Conservation (phyloP, 306 rosid species). For the Quercus berberidifolia region DNA sequence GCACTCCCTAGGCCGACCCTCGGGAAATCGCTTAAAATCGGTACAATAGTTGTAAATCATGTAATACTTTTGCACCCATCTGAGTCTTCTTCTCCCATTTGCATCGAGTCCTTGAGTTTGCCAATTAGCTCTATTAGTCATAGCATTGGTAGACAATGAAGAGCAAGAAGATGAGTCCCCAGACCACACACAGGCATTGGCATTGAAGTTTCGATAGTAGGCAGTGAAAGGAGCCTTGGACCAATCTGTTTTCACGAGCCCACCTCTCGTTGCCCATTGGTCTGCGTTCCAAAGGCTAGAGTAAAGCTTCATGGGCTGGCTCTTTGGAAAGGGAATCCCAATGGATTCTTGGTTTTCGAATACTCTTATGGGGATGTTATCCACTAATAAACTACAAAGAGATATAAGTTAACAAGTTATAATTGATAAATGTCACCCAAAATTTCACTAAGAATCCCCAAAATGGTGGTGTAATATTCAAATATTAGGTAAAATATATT, state of each 20-base stretch:
- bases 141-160: neutral
- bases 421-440: neutral
- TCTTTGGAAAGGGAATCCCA: slow-evolving; percentile 27
- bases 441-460: neutral
- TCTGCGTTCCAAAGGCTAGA: slow-evolving; percentile 37
- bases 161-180: neutral
- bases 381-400: slow-evolving; percentile 23
- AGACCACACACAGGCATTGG: slow-evolving; percentile 15
- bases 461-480: neutral
- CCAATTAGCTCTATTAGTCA: neutral
- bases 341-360: slow-evolving; percentile 26
- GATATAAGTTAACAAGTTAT: neutral
- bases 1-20: slow-evolving; percentile 30
- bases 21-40: slow-evolving; percentile 26
- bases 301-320: slow-evolving; percentile 35
- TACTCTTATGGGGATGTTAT: slow-evolving; percentile 29
- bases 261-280: slow-evolving; percentile 40
- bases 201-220: slow-evolving; percentile 22
- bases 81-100: slow-evolving; percentile 11
- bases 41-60: slow-evolving; percentile 33
- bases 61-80: slow-evolving; percentile 27
- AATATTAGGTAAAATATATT: neutral
- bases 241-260: slow-evolving; percentile 34
- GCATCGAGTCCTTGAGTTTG: slow-evolving; percentile 24
- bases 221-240: slow-evolving; percentile 43